Percentiles rank a stretch among this genome's conserved stretches.
These are phyloP conservation scores for Actinidia arguta DNA, from an alignment of 179 eudicot genomes.

Conservation along the genomic window DNA sequence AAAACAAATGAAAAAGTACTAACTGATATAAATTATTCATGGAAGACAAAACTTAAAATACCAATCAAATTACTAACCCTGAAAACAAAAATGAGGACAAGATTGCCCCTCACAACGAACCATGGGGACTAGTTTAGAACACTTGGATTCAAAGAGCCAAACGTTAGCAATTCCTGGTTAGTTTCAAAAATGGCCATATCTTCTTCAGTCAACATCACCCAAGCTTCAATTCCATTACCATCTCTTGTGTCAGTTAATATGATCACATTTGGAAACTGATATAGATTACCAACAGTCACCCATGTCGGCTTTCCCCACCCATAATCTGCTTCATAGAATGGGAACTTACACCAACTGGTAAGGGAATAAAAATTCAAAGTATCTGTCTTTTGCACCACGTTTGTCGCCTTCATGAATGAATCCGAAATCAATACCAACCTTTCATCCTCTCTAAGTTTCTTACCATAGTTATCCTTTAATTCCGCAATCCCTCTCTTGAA, in stretches of 20 bases:
- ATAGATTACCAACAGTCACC: constrained; percentile 7
- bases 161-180: neutral
- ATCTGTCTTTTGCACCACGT: neutral
- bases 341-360: neutral
- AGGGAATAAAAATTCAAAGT: neutral
- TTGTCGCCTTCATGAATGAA: no score
- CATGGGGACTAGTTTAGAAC: no score
- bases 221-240: constrained; percentile 13
- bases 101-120: no score
- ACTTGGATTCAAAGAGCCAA: constrained; percentile 6
- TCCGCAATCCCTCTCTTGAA: constrained; percentile 18
- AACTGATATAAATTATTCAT: no score
- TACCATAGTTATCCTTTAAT: constrained; percentile 29
- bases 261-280: neutral
- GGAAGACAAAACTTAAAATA: no score
- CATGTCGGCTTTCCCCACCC: constrained; percentile 42
- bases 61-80: no score
- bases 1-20: no score
- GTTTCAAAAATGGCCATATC: constrained; percentile 21
- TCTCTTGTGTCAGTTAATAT: constrained; percentile 11
- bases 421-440: neutral
- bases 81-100: no score
- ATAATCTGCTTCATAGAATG: constrained; percentile 26
- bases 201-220: constrained; percentile 10
- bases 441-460: constrained; percentile 19